Conservation (phyloP, 176 grass and related monocot genomes). For the Neostapfia colusana region DNA sequence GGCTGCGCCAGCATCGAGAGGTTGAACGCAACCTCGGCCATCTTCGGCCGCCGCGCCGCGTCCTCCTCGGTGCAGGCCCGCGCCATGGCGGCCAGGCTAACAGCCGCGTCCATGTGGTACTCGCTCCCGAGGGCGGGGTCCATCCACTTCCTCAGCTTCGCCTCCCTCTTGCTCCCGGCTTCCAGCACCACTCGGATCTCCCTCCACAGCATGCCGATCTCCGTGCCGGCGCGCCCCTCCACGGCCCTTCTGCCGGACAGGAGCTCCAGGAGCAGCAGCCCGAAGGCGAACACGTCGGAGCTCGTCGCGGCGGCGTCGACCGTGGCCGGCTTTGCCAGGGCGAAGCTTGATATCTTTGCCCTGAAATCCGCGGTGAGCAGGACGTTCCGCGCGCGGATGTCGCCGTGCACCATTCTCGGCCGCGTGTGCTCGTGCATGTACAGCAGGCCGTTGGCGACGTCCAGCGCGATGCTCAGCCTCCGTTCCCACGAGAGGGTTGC, state of each 20-base stretch:
- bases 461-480: constrained; percentile 56
- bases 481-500: constrained; percentile 45
- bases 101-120: constrained; percentile 43
- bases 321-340: constrained; percentile 34
- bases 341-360: constrained; percentile 64
- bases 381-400: constrained; percentile 55
- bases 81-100: constrained; percentile 56
- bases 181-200: constrained; percentile 54
- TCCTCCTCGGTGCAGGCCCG: constrained; percentile 65
- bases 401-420: constrained; percentile 70
- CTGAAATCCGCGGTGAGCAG: constrained; percentile 60
- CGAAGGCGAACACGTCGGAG: constrained; percentile 60
- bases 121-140: constrained; percentile 48
- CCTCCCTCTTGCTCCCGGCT: constrained; percentile 43
- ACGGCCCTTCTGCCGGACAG: constrained; percentile 52
- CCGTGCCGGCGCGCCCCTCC: constrained; percentile 41
- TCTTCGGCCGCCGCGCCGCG: constrained; percentile 45
- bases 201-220: constrained; percentile 51
- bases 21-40: constrained; percentile 61
- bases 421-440: constrained; percentile 89
- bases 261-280: constrained; percentile 51
- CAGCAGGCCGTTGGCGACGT: constrained; percentile 60
- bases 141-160: constrained; percentile 56
- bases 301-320: constrained; percentile 32
- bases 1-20: constrained; percentile 52